Evolutionary conservation across 2,329 filamentous ascomycete species (phyloP), one percentile per base, ranked within the genome.

Genomic region (Fusarium dimerum): DNA sequence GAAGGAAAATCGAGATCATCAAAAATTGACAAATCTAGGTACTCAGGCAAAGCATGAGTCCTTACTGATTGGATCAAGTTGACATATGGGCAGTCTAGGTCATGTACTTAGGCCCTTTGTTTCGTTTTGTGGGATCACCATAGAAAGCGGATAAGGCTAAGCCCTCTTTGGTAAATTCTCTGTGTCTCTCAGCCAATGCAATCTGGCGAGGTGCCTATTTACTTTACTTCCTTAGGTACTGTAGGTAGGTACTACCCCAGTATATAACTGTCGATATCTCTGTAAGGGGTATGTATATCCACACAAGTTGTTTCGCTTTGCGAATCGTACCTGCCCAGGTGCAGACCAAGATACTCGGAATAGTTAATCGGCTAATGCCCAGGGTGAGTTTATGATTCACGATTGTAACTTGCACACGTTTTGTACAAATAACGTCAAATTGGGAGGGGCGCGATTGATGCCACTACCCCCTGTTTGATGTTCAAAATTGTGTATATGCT

Each of bases 81-180:
- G 20, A 26, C 20, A 26, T 26, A 26, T 7, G 20, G 20, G 20
- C 20, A 26, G 20, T 26, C 20, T 26, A 15, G n/a, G n/a, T n/a
- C n/a, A 36, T 12, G 32, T 36, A 36, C 32, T 15, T 36, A 10
- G 32, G 32, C 32, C 20, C 32, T 54, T 44, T 54, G 47, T 39
- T 57, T 54, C 54, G 59, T 66, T 65, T 65, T 65, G 63, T 65
- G 63, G 59, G 63, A 65, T 63, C 60, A 56, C 58, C 38, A 43
- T 36, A 42, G 43, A 68, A 71, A 63, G 63, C 76, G 75, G 74
- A 75, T 32, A 51, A 62, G 59, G 58, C 62, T 63, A 63, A 58
- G 62, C 62, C 62, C 62, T 63, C 51, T 65, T 63, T 38, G 61
- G 63, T 41, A 39, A 51, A 55, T 65, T 62, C 60, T 59, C 51